Evolutionary conservation across 1,139 yeast genomes (phyloP).

Genomic region (Candida tunisiensis): DNA sequence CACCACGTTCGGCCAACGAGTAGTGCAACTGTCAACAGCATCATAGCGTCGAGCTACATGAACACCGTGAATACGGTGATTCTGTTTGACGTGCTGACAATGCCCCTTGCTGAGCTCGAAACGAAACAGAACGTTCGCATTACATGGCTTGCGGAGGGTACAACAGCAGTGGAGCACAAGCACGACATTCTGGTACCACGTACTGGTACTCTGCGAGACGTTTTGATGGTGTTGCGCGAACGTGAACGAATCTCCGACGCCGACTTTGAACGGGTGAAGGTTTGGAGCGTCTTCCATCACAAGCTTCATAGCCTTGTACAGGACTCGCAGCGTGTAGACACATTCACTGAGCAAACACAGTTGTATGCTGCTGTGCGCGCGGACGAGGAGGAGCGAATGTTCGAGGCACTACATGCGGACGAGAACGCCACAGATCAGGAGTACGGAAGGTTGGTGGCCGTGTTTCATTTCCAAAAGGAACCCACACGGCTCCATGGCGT

Average conservation of each 20-base stretch:
- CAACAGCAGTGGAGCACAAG: conserved; percentile 36
- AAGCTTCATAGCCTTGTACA: too few relatives aligned
- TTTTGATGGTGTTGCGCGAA: conserved; percentile 37
- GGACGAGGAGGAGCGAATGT: conserved; percentile 14
- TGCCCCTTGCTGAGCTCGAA: conserved; percentile 61
- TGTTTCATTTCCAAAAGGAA: conserved; percentile 65
- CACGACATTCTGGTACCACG: conserved; percentile 57
- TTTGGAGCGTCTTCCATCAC: conserved; percentile 51
- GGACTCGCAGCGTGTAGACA: conserved; percentile 10
- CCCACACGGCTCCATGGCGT: conserved; percentile 64
- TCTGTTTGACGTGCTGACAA: conserved; percentile 56
- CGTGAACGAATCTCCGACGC: conserved; percentile 34
- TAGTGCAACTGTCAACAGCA: neutral
- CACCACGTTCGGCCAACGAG: too few relatives aligned
- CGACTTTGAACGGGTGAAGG: conserved; percentile 25
- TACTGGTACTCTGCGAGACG: conserved; percentile 37
- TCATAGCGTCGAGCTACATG: neutral
- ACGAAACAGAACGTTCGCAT: conserved; percentile 42
- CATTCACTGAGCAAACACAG: conserved; percentile 8
- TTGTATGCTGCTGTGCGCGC: conserved; percentile 18
- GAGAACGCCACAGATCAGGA: conserved; percentile 2
- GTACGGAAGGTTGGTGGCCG: conserved; percentile 24
- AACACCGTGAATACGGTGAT: conserved; percentile 3
- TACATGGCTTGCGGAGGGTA: conserved; percentile 17
- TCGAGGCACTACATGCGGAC: conserved; percentile 2